Conservation (phyloP, 768 basidiomycete genomes). For the Boletellus sp. region DNA sequence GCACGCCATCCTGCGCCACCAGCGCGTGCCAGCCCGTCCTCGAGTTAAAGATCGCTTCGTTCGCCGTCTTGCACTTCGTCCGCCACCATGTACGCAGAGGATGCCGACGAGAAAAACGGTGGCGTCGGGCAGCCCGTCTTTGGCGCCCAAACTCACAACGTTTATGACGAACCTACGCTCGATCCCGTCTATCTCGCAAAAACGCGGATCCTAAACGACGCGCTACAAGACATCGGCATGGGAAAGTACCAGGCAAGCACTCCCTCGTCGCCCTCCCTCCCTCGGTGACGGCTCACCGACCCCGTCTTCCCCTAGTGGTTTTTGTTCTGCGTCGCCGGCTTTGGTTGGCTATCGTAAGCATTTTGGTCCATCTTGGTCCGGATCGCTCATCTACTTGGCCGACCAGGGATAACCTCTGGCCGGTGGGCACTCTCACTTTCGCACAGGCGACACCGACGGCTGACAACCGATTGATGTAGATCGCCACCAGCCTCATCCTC, state of each 20-base stretch:
- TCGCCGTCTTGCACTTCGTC: background rate
- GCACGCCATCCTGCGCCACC: background rate
- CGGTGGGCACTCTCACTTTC: constrained; percentile 39
- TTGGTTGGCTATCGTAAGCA: constrained; percentile 73
- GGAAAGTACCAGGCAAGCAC: constrained; percentile 61
- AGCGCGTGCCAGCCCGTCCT: too few species aligned
- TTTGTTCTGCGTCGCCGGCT: constrained; percentile 64
- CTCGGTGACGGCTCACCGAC: too few species aligned
- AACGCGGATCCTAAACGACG: constrained; percentile 53
- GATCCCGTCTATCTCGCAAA: constrained; percentile 61
- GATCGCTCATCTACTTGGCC: constrained; percentile 2
- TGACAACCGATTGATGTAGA: constrained; percentile 31
- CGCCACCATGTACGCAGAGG: constrained; percentile 18
- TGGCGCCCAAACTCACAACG: constrained; percentile 17
- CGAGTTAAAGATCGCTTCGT: background rate
- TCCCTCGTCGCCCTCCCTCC: too few species aligned
- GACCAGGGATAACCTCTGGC: constrained; percentile 68
- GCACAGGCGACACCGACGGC: background rate
- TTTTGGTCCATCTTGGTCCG: background rate
- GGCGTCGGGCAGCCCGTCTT: background rate
- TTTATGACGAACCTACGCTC: constrained; percentile 30
- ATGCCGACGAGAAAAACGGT: constrained; percentile 4
- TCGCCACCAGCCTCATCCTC: constrained; percentile 65
- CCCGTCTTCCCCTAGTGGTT: constrained; percentile 52
- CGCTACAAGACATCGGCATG: constrained; percentile 67